A percentile compares a stretch with the other conserved stretches of the same genome.
These are phyloP conservation scores for Chamaecrista fasciculata DNA, from an alignment of 306 rosid genomes.

Conservation along the genomic window DNA sequence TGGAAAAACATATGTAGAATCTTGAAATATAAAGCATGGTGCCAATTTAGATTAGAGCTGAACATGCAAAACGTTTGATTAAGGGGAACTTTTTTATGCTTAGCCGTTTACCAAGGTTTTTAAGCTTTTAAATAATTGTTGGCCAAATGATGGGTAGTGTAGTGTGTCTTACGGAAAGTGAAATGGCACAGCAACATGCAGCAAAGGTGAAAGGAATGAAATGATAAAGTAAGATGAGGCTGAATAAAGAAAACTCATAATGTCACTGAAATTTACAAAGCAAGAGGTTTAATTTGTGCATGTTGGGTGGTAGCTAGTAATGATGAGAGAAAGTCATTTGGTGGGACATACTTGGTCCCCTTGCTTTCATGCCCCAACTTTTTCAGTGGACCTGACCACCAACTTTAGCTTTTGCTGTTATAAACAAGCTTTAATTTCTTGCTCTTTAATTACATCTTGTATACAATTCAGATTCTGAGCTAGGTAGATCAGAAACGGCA, in stretches of 20 bases:
- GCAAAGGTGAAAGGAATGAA: constrained; percentile 21
- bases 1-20: neutral
- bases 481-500: no score
- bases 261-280: constrained; percentile 33
- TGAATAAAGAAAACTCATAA: constrained; percentile 32
- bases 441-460: constrained; percentile 31
- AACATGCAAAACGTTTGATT: neutral
- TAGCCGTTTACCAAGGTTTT: neutral
- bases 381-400: constrained; percentile 43
- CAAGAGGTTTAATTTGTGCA: constrained; percentile 35
- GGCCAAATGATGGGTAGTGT: constrained; percentile 8
- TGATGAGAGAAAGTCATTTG: constrained; percentile 44
- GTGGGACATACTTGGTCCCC: constrained; percentile 50
- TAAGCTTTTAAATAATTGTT: neutral
- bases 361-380: constrained; percentile 43
- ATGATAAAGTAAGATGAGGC: constrained; percentile 24
- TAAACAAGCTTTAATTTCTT: constrained; percentile 28
- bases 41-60: neutral
- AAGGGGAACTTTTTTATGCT: neutral
- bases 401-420: constrained; percentile 27
- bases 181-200: constrained; percentile 18
- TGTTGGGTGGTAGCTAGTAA: constrained; percentile 41
- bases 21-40: neutral
- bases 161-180: constrained; percentile 25
- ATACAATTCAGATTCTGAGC: constrained; percentile 24